These are phyloP conservation scores for Borealophlyctis nickersoniae DNA, from an alignment of 192 early-diverging fungal genomes.

Conservation along the genomic window DNA sequence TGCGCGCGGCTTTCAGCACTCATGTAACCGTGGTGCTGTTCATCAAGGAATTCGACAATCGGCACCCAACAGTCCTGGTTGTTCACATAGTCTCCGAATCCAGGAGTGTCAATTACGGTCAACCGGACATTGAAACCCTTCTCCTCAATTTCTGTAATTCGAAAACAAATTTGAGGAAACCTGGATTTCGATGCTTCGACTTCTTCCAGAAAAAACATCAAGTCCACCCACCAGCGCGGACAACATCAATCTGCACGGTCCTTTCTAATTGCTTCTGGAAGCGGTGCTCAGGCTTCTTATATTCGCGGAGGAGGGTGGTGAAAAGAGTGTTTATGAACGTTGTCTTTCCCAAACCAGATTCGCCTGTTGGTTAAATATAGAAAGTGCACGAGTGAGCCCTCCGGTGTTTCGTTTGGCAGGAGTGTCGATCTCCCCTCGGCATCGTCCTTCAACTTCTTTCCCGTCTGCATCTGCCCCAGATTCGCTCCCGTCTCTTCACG, in stretches of 20 bases:
- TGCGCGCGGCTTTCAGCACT: conserved; percentile 85
- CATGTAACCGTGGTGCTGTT: conserved; percentile 95
- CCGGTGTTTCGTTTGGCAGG: too few species aligned
- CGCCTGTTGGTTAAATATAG: too few species aligned
- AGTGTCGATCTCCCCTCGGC: too few species aligned
- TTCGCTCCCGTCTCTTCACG: too few species aligned
- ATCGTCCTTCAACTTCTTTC: too few species aligned
- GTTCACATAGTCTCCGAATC: conserved; percentile 69
- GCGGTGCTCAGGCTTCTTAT: conserved; percentile 75
- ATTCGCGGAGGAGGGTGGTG: conserved; percentile 89
- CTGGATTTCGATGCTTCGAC: too few species aligned
- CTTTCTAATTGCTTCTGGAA: conserved; percentile 89
- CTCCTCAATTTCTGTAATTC: conserved; percentile 77
- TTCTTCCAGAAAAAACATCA: background rate
- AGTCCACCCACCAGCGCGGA: conserved; percentile 74
- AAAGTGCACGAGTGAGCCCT: too few species aligned
- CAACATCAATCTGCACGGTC: conserved; percentile 98
- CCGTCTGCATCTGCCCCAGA: too few species aligned
- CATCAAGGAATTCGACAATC: conserved; percentile 96
- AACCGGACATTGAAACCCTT: conserved; percentile 97
- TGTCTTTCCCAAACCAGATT: conserved; percentile 96
- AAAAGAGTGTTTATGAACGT: conserved; percentile 99
- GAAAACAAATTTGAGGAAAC: conserved; percentile 1
- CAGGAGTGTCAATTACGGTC: conserved; percentile 94
- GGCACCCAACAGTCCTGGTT: conserved; percentile 94